Conservation (phyloP, 768 basidiomycete species). For the Termitomyces sp. region DNA sequence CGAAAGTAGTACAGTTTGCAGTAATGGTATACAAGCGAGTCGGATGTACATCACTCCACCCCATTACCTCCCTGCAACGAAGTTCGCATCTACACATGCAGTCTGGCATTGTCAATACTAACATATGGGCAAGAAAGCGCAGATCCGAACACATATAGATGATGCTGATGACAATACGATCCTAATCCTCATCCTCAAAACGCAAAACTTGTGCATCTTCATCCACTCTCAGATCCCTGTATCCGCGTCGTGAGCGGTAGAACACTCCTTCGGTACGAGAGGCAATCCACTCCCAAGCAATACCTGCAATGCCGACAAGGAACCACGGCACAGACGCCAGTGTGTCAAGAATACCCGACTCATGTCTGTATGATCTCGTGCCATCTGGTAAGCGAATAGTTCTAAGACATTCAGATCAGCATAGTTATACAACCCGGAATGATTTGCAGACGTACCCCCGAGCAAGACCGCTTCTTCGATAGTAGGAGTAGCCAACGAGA, state of each 20-base stretch:
- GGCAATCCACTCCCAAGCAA: slow-evolving; percentile 63
- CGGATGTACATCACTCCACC: neutral
- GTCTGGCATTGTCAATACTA: neutral
- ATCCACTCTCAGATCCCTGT: slow-evolving; percentile 73
- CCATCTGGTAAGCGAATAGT: slow-evolving; percentile 72
- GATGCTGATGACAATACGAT: neutral
- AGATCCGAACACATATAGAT: neutral
- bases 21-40: neutral
- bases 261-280: slow-evolving; percentile 38
- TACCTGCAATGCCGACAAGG: slow-evolving; percentile 69
- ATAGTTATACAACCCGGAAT: neutral
- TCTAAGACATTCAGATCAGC: slow-evolving; percentile 28
- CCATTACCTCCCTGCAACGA: neutral
- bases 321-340: slow-evolving; percentile 90
- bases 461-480: slow-evolving; percentile 62
- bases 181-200: slow-evolving; percentile 72
- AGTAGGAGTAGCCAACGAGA: slow-evolving; percentile 78
- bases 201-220: slow-evolving; percentile 84
- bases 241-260: slow-evolving; percentile 55
- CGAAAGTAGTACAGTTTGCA: neutral
- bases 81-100: neutral
- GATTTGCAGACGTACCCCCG: slow-evolving; percentile 48
- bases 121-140: neutral
- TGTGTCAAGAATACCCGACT: slow-evolving; percentile 53
- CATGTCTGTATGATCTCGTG: slow-evolving; percentile 20